Percentiles rank a stretch among this genome's conserved stretches.
Conservation (phyloP, 2,329 filamentous ascomycete genomes). For the Aspergillus luchuensis region DNA sequence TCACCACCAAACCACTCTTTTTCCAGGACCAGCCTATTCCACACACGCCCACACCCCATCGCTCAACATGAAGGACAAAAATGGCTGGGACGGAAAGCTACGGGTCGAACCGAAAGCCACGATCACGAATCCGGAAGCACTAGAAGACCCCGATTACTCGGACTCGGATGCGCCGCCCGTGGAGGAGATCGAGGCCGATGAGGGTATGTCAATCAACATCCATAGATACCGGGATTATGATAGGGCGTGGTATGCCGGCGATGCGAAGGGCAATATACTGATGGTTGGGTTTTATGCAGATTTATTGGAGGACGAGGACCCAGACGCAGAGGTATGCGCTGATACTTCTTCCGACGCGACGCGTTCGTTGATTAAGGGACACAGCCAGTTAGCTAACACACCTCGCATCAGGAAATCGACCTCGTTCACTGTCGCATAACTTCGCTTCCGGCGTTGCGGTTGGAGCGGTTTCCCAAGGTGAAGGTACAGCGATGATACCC, state of each 20-base stretch:
- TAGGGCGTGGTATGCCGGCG: not conserved
- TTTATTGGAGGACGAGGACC: slow-evolving; percentile 60
- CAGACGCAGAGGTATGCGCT: slow-evolving; percentile 52
- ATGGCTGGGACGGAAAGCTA: slow-evolving; percentile 52
- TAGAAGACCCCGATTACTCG: slow-evolving; percentile 84
- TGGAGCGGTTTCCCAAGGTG: slow-evolving; percentile 79
- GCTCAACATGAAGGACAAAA: slow-evolving; percentile 43
- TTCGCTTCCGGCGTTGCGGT: slow-evolving; percentile 73
- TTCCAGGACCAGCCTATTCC: not conserved
- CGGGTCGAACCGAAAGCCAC: slow-evolving; percentile 67
- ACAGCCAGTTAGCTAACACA: slow-evolving; percentile 15
- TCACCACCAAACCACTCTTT: not conserved
- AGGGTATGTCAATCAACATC: slow-evolving; percentile 56
- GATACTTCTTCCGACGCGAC: not conserved
- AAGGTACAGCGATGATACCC: slow-evolving; percentile 45
- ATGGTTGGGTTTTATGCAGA: slow-evolving; percentile 42
- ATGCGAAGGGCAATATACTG: not conserved
- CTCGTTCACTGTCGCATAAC: slow-evolving; percentile 83
- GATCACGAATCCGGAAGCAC: slow-evolving; percentile 75
- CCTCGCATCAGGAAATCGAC: slow-evolving; percentile 69
- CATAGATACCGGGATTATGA: no score
- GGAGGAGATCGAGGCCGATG: slow-evolving; percentile 77
- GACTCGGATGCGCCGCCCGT: slow-evolving; percentile 68
- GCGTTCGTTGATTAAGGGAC: not conserved
- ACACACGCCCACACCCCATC: not conserved